Evolutionary conservation across 345 rosid species (phyloP).

Genomic region (Xanthoceras sorbifolium): DNA sequence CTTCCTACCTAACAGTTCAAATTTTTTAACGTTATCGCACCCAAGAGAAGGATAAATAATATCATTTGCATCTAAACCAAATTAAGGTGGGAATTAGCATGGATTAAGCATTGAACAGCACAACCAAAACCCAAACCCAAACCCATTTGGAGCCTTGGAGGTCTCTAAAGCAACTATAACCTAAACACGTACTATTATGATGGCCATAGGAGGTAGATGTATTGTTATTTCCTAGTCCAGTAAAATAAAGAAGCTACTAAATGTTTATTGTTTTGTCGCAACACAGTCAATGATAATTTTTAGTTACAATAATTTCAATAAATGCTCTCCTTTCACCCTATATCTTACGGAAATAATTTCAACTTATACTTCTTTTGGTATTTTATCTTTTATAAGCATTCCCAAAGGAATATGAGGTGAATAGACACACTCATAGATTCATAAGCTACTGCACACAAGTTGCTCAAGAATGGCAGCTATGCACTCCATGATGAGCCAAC

Average conservation of each 20-base stretch:
- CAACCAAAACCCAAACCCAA: background rate
- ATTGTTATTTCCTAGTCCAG: background rate
- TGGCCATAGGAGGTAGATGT: background rate
- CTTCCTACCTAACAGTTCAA: background rate
- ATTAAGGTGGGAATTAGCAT: background rate
- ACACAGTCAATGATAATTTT: background rate
- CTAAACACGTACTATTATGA: background rate
- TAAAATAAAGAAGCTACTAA: background rate
- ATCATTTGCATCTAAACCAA: slow-evolving; percentile 3
- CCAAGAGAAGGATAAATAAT: background rate
- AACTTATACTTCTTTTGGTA: background rate
- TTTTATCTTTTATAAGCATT: background rate
- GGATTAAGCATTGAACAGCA: slow-evolving; percentile 1
- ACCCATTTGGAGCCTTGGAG: background rate
- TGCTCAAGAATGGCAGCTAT: background rate
- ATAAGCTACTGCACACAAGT: background rate
- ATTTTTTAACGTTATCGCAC: background rate
- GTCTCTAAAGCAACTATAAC: background rate
- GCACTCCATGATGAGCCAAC: background rate
- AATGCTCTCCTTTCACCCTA: background rate
- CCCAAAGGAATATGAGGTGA: background rate
- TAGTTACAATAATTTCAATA: background rate
- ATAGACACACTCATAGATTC: background rate
- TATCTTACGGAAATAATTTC: background rate
- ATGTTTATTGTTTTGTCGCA: background rate